phyloP scores from a whole-genome alignment of 345 rosid species.

The Eucalyptus sp. region DNA sequence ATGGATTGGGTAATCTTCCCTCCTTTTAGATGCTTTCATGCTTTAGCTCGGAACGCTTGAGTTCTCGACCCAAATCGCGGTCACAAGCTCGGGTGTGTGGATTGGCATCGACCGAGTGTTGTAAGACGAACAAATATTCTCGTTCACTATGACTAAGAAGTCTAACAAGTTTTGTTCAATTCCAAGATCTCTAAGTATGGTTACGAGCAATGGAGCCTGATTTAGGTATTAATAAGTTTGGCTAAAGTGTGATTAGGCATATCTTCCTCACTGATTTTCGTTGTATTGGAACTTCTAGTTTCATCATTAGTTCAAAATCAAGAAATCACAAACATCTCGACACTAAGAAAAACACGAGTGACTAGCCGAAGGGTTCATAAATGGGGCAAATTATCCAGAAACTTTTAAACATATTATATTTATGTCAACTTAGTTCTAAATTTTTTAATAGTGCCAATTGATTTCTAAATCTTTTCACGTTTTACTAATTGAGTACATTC shows the following conservation, averaged over 20 bases:
- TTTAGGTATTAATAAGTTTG: not conserved
- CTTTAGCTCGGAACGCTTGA: not conserved
- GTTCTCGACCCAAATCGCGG: not conserved
- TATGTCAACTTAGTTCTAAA: too few relatives aligned
- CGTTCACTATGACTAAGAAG: not conserved
- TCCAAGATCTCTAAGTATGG: not conserved
- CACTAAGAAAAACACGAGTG: not conserved
- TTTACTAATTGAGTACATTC: too few relatives aligned
- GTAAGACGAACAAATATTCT: not conserved
- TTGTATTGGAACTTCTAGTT: not conserved
- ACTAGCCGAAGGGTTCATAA: not conserved
- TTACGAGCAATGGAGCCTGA: not conserved
- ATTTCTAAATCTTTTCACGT: rapidly evolving
- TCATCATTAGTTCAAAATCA: not conserved
- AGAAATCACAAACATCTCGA: not conserved
- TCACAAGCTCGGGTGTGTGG: not conserved
- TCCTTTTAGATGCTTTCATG: not conserved
- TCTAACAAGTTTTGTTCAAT: not conserved
- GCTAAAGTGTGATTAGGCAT: not conserved
- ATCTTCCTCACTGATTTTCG: not conserved
- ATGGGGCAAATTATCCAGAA: rapidly evolving
- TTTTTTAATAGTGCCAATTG: too few relatives aligned
- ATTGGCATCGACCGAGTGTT: not conserved
- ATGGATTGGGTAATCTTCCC: not conserved
- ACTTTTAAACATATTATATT: rapidly evolving